phyloP scores from a whole-genome alignment of 768 basidiomycete genomes.

The Pseudohyphozyma bogoriensis region DNA sequence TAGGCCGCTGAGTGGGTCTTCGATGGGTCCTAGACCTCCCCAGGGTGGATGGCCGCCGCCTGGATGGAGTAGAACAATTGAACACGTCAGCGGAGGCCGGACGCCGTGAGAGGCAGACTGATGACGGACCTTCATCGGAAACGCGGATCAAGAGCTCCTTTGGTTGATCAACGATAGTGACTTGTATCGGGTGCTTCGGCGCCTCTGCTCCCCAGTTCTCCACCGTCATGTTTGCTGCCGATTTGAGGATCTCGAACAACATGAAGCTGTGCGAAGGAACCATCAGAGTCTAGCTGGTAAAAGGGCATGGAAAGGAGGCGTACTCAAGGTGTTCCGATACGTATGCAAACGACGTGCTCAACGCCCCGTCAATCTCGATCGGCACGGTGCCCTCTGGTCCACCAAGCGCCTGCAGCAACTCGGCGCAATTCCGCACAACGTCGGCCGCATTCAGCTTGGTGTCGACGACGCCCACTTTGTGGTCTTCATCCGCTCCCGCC shows the following conservation, averaged over 20 bases:
- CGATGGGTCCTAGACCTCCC: conserved; percentile 53
- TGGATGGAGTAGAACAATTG: not conserved
- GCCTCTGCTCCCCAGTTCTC: conserved; percentile 41
- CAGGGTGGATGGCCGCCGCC: conserved; percentile 43
- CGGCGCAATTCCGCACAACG: conserved; percentile 60
- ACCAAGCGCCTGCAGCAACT: conserved; percentile 44
- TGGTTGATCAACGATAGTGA: conserved; percentile 64
- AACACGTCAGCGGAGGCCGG: not conserved
- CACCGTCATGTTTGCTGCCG: conserved; percentile 37
- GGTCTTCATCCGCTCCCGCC: conserved; percentile 50
- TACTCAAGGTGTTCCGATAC: conserved; percentile 46
- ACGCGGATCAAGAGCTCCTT: conserved; percentile 70
- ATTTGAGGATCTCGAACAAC: conserved; percentile 79
- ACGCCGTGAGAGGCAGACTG: not conserved
- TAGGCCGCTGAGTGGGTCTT: not conserved
- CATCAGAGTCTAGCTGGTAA: not conserved
- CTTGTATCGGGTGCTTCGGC: conserved; percentile 50
- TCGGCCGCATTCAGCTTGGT: conserved; percentile 60
- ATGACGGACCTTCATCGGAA: conserved; percentile 75
- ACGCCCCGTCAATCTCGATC: conserved; percentile 64
- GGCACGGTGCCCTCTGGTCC: conserved; percentile 39
- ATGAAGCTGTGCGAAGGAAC: conserved; percentile 49
- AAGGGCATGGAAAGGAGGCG: conserved; percentile 32
- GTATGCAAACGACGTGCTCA: conserved; percentile 58
- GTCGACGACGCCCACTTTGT: conserved; percentile 66